Conservation (phyloP, 1,284 basidiomycete genomes). For the Boletus mariae region DNA sequence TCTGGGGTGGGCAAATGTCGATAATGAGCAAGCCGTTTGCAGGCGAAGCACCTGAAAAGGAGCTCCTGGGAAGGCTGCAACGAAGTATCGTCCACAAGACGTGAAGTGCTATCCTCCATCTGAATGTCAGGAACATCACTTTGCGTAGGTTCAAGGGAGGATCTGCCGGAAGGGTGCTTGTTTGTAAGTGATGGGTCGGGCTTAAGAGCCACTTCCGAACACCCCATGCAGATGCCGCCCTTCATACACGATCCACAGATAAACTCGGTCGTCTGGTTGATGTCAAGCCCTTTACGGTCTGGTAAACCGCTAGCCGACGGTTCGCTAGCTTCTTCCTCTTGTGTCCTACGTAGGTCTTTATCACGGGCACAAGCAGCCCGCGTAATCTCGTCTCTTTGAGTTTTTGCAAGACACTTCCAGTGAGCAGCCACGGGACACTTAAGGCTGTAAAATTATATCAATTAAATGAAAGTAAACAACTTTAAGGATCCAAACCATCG, state of each 20-base stretch:
- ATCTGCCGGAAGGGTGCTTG: slow-evolving; percentile 15
- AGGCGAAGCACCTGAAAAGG: slow-evolving; percentile 77
- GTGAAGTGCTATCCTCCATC: slow-evolving; percentile 31
- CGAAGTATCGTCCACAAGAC: slow-evolving; percentile 8
- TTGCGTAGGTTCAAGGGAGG: slow-evolving; percentile 13
- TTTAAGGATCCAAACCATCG: slow-evolving; percentile 55
- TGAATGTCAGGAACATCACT: slow-evolving; percentile 26
- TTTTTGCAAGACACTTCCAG: slow-evolving; percentile 71
- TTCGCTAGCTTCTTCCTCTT: slow-evolving; percentile 19
- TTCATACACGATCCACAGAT: slow-evolving; percentile 75
- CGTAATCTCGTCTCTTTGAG: slow-evolving; percentile 70
- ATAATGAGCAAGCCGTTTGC: slow-evolving; percentile 81
- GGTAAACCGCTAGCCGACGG: slow-evolving; percentile 24
- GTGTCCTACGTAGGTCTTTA: slow-evolving; percentile 36
- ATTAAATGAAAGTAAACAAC: slow-evolving; percentile 2
- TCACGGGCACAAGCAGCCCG: slow-evolving; percentile 58
- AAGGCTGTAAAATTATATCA: slow-evolving; percentile 42
- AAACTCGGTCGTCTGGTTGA: slow-evolving; percentile 71
- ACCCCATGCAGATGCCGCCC: slow-evolving; percentile 75
- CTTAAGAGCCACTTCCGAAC: slow-evolving; percentile 55
- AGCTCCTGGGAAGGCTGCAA: slow-evolving; percentile 40
- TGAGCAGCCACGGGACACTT: slow-evolving; percentile 76
- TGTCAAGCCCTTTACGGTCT: slow-evolving; percentile 38
- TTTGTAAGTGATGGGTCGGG: slow-evolving; percentile 36
- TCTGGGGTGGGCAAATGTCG: slow-evolving; percentile 60